phyloP scores from a whole-genome alignment of 2,329 filamentous ascomycete species.

The Neurospora crassa region DNA sequence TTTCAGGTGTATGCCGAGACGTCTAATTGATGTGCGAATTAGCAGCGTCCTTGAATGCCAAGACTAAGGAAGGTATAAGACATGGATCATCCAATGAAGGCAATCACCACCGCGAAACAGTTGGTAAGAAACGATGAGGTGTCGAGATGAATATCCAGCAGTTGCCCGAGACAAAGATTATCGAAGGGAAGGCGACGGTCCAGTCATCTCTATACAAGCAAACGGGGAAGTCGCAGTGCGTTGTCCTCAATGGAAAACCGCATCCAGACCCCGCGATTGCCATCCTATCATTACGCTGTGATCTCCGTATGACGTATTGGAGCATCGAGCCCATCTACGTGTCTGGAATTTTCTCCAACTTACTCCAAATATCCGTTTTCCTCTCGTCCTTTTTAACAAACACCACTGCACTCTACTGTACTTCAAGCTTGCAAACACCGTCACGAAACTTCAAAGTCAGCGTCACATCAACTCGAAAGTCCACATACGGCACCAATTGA shows the following conservation, averaged over 20 bases:
- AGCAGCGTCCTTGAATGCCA: too few relatives aligned
- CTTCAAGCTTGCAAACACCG: not conserved
- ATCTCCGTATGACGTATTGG: not conserved
- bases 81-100: not conserved
- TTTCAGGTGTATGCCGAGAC: too few relatives aligned
- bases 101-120: not conserved
- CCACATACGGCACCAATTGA: not conserved
- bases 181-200: not conserved
- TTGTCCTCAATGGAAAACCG: not conserved
- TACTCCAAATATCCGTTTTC: not conserved
- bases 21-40: too few relatives aligned
- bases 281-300: not conserved
- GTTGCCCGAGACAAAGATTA: not conserved
- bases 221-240: not conserved
- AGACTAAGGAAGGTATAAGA: not conserved
- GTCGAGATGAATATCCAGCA: not conserved
- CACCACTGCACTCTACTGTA: not conserved
- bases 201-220: not conserved
- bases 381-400: not conserved
- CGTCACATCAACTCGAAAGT: not conserved
- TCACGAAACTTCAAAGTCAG: not conserved
- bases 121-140: not conserved
- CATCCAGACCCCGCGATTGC: not conserved
- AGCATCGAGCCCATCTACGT: not conserved
- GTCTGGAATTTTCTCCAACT: not conserved